Evolutionary conservation across 2,329 filamentous ascomycete genomes (phyloP).

Genomic region (Chalaropsis ovoidea): DNA sequence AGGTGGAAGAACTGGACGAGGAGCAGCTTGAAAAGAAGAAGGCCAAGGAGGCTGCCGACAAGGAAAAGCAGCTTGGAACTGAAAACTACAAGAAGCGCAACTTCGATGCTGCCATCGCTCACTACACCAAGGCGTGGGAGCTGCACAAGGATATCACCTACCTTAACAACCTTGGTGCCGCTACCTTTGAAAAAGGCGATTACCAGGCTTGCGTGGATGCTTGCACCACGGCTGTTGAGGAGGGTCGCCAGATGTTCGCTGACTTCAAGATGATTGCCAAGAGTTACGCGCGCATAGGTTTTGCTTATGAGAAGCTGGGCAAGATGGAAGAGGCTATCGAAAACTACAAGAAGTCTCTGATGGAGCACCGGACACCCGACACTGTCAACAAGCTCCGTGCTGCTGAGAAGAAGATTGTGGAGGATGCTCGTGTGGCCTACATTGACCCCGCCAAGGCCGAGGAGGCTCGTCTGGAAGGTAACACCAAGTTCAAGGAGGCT

Average conservation of each 20-base stretch:
- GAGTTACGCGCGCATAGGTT: slow-evolving; percentile 90
- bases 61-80: slow-evolving; percentile 87
- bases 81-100: slow-evolving; percentile 97
- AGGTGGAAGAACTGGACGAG: slow-evolving; percentile 66
- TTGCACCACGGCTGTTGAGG: slow-evolving; percentile 79
- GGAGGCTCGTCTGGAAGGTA: slow-evolving; percentile 86
- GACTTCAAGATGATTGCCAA: slow-evolving; percentile 99
- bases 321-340: slow-evolving; percentile 71
- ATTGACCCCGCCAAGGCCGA: slow-evolving; percentile 87
- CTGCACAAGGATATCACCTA: slow-evolving; percentile 93
- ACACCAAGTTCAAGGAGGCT: slow-evolving; percentile 91
- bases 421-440: slow-evolving; percentile 66
- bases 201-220: slow-evolving; percentile 76
- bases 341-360: slow-evolving; percentile 87
- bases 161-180: slow-evolving; percentile 89
- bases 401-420: slow-evolving; percentile 77
- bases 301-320: slow-evolving; percentile 83
- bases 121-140: slow-evolving; percentile 95
- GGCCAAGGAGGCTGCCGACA: slow-evolving; percentile 85
- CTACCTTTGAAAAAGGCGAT: slow-evolving; percentile 92
- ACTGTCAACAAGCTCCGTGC: slow-evolving; percentile 84
- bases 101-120: slow-evolving; percentile 86
- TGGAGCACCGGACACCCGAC: slow-evolving; percentile 92
- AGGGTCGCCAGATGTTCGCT: slow-evolving; percentile 79
- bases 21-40: slow-evolving; percentile 75